These are phyloP conservation scores for Clarireedia homoeocarpa DNA, from an alignment of 2,329 filamentous ascomycete genomes.

Conservation along the genomic window DNA sequence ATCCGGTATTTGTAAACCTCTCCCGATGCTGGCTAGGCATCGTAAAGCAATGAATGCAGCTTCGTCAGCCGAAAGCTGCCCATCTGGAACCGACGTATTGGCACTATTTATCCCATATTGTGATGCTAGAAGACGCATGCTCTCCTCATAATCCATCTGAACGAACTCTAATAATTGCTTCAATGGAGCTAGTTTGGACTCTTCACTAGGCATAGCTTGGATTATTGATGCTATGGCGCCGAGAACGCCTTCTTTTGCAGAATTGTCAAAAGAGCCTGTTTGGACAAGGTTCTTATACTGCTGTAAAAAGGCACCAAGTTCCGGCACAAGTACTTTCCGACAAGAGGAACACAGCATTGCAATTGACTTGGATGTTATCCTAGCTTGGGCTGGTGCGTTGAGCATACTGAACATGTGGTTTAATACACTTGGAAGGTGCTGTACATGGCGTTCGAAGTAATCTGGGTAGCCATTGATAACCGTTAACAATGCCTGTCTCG, in stretches of 20 bases:
- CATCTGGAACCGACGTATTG: neutral
- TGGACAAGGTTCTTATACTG: constrained; percentile 62
- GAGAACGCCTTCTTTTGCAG: constrained; percentile 65
- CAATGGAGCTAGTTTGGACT: constrained; percentile 45
- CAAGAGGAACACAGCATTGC: constrained; percentile 68
- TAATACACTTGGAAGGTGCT: constrained; percentile 60
- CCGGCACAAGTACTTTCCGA: constrained; percentile 56
- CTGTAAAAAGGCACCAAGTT: constrained; percentile 60
- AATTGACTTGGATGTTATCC: constrained; percentile 68
- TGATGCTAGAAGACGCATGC: constrained; percentile 19
- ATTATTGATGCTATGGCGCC: constrained; percentile 69
- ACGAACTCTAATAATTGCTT: constrained; percentile 53
- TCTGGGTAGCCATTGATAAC: constrained; percentile 66
- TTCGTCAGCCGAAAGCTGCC: constrained; percentile 25
- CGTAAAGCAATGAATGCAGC: constrained; percentile 44
- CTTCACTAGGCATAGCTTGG: constrained; percentile 58
- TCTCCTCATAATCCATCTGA: constrained; percentile 49
- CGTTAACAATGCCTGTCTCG: constrained; percentile 60
- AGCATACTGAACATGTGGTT: constrained; percentile 68
- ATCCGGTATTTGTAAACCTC: constrained; percentile 60
- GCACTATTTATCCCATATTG: neutral
- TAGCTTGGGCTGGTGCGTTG: constrained; percentile 51
- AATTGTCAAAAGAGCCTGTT: constrained; percentile 53
- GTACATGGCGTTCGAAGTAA: constrained; percentile 65
- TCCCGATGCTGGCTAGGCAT: constrained; percentile 63